Base-by-base conservation (phyloP, 2,329 filamentous ascomycete species). In the Balansia obtecta region DNA sequence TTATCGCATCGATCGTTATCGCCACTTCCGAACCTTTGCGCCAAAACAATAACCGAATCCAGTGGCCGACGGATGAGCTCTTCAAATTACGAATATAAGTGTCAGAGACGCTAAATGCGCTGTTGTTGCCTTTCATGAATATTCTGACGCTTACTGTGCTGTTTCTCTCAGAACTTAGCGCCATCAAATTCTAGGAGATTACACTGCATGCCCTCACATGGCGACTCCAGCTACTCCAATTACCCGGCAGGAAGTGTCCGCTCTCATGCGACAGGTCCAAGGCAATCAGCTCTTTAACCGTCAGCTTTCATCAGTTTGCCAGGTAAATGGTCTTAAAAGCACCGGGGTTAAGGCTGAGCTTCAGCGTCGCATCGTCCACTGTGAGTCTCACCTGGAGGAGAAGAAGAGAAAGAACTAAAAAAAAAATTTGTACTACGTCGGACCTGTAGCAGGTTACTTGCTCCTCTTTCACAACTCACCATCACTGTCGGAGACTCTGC, bases 321-420 rank as follows among this genome's bases (percentile, higher is more conserved):
- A 80, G 55, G 72, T 78, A 53, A 87, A 95, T 69, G 78, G 82
- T 45, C 72, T 95, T 37, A 77, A 80, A 56, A 85, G 87, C 53
- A 86, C 84, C 30, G 93, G 93, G 18, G 84, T 93, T 60, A 98
- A 98, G 73, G 80, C 82, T 34, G 79, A 86, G 41, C 72, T 97
- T 53, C 89, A 95, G 68, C 71, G 72, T 52, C 83, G 91, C 60
- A 86, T 96, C 54, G 79, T 85, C 55, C 73, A 79, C 52, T 79
- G 93, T 97, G 74, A 68, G 86, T 80, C 38, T 13, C 34, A 27
- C 33, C 45, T 34, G 20, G n/a, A 34, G 20, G 13, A 20, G 20
- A 40, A 47, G 15, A 47, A 39, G 10, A 40, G 18, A 13, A n/a
- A 45, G 32, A 13, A 40, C 15, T 20, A 32, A 47, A 2, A 20